phyloP scores from a whole-genome alignment of 2,329 filamentous ascomycete species.

The Cladosporium sp. region DNA sequence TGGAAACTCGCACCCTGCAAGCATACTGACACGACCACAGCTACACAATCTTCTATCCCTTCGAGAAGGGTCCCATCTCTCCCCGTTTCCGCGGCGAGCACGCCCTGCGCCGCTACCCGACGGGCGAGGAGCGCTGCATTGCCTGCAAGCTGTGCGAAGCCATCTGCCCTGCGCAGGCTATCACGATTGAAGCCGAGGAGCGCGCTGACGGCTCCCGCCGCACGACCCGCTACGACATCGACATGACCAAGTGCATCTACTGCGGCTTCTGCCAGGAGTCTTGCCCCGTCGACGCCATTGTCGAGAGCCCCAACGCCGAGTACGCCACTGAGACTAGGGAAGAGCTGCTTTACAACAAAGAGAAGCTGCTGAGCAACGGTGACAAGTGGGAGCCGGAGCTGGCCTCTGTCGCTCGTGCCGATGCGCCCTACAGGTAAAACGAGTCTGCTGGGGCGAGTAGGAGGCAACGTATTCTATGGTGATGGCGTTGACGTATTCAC shows the following conservation, averaged over 20 bases:
- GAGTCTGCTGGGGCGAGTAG: background rate
- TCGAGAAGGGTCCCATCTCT: constrained; percentile 98
- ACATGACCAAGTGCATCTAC: constrained; percentile 99
- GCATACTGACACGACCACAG: constrained; percentile 43
- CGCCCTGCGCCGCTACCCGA: constrained; percentile 91
- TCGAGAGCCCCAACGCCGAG: constrained; percentile 70
- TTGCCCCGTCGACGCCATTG: constrained; percentile 94
- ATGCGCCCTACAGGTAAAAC: constrained; percentile 64
- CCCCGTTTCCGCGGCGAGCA: constrained; percentile 98
- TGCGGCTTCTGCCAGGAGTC: constrained; percentile 99
- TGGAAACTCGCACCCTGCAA: background rate
- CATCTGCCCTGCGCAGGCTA: constrained; percentile 95
- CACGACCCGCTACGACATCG: constrained; percentile 97
- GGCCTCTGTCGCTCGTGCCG: constrained; percentile 84
- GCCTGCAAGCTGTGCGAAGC: constrained; percentile 99
- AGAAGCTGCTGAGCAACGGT: constrained; percentile 52
- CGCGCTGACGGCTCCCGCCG: constrained; percentile 91
- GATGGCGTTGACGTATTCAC: background rate
- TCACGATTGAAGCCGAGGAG: constrained; percentile 98
- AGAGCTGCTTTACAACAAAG: constrained; percentile 97
- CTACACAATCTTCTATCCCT: constrained; percentile 98
- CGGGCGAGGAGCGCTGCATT: constrained; percentile 97
- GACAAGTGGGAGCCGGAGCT: constrained; percentile 90
- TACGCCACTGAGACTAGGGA: constrained; percentile 78
- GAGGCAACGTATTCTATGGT: background rate